Percentiles rank a stretch among this genome's conserved stretches.
These are phyloP conservation scores for Ophiostoma angusticollis DNA, from an alignment of 2,329 filamentous ascomycete genomes.

Conservation along the genomic window DNA sequence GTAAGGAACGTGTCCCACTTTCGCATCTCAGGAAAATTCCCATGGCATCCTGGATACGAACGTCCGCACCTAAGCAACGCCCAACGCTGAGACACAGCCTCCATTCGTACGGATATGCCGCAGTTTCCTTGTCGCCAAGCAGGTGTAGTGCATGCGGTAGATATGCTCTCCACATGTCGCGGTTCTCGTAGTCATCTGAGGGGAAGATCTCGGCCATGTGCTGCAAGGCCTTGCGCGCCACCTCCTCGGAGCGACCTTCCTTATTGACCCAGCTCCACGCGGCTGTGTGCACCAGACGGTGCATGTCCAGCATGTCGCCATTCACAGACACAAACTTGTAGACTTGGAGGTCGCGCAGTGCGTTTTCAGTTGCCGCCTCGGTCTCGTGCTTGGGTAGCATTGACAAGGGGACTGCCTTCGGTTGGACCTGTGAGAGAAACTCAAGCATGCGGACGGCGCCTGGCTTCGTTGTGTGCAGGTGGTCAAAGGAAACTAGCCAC, in stretches of 20 bases:
- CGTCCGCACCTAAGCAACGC: conserved; percentile 14
- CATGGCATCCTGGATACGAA: conserved; percentile 12
- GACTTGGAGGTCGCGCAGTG: conserved; percentile 21
- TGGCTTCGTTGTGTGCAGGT: conserved; percentile 19
- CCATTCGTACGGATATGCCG: conserved; percentile 12
- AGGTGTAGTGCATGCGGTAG: conserved; percentile 18
- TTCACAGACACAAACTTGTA: conserved; percentile 21
- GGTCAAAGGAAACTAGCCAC: conserved; percentile 28
- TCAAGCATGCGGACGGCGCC: conserved; percentile 24
- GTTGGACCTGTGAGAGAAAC: conserved; percentile 28
- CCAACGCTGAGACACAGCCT: conserved; percentile 15
- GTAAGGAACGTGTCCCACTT: conserved; percentile 1
- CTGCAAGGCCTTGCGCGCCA: conserved; percentile 6
- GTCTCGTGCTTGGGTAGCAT: conserved; percentile 17
- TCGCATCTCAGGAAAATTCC: conserved; percentile 4
- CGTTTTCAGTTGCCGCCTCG: conserved; percentile 14
- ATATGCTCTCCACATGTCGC: conserved; percentile 16
- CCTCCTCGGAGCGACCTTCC: conserved; percentile 4
- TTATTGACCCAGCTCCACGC: conserved; percentile 19
- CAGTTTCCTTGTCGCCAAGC: conserved; percentile 12
- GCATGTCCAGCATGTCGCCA: conserved; percentile 22
- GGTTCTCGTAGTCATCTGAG: conserved; percentile 8
- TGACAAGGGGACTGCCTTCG: conserved; percentile 25
- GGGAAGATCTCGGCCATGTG: conserved; percentile 11
- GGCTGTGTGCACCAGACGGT: conserved; percentile 24